Conservation (phyloP, 2,329 filamentous ascomycete species). For the Arthrinium phaeospermum region DNA sequence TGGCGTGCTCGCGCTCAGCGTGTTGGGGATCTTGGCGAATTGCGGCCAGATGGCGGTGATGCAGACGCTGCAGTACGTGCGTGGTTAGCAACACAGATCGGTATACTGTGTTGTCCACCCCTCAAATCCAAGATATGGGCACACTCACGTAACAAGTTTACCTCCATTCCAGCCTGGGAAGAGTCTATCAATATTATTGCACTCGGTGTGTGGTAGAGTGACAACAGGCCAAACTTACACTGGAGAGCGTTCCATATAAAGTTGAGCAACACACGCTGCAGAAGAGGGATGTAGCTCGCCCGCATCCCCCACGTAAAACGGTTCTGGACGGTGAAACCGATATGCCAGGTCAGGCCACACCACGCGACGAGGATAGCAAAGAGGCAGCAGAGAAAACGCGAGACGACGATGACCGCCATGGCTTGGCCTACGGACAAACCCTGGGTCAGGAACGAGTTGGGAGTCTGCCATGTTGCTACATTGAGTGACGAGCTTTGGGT, state of each 20-base stretch:
- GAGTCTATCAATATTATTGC: background rate
- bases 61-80: conserved; percentile 38
- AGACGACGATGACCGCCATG: conserved; percentile 51
- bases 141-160: conserved; percentile 30
- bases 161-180: conserved; percentile 38
- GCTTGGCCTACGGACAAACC: conserved; percentile 52
- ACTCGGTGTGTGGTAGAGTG: background rate
- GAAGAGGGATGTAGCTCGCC: conserved; percentile 52
- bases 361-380: conserved; percentile 51
- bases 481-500: conserved; percentile 36
- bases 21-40: conserved; percentile 50
- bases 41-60: conserved; percentile 52
- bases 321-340: conserved; percentile 54
- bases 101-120: too few relatives aligned
- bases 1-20: conserved; percentile 44
- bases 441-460: conserved; percentile 49
- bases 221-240: conserved; percentile 30
- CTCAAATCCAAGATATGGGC: too few relatives aligned
- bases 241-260: conserved; percentile 55
- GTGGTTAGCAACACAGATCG: conserved; percentile 9
- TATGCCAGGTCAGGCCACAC: conserved; percentile 54
- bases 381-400: conserved; percentile 45
- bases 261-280: conserved; percentile 52
- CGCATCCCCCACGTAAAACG: conserved; percentile 54
- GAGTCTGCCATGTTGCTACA: conserved; percentile 51